Percentiles rank a stretch among this genome's conserved stretches.
Conservation (phyloP, 257 asterid genomes). For the Orobanche coerulescens region DNA sequence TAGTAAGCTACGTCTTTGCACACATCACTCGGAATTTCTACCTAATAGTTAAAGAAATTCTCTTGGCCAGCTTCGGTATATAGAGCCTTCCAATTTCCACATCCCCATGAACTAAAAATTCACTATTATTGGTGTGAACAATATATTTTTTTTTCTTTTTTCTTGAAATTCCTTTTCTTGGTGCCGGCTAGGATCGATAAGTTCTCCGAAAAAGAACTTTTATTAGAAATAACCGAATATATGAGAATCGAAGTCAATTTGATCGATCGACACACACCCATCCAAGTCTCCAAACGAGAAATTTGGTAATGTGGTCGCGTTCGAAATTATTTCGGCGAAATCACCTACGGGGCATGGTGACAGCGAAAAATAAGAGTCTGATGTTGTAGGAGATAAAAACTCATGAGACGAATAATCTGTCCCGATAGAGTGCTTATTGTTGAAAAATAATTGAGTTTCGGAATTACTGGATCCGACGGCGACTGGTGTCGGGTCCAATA, state of each 20-base stretch:
- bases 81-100: not conserved
- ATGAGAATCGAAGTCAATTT: constrained; percentile 27
- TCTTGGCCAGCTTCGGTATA: constrained; percentile 16
- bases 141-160: no score
- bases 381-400: constrained; percentile 37
- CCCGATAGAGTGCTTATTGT: not conserved
- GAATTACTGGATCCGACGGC: constrained; percentile 29
- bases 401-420: constrained; percentile 24
- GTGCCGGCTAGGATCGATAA: constrained; percentile 26
- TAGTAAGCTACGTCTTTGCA: no score
- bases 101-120: not conserved
- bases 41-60: constrained; percentile 13
- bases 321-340: constrained; percentile 40
- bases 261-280: constrained; percentile 32
- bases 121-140: constrained; percentile 24
- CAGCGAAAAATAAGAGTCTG: constrained; percentile 38
- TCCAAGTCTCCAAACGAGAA: constrained; percentile 35
- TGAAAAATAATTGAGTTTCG: constrained; percentile 24
- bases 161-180: not conserved
- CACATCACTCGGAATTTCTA: not conserved
- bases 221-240: constrained; percentile 27
- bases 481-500: constrained; percentile 37
- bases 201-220: not conserved
- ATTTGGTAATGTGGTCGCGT: constrained; percentile 33
- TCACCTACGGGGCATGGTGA: constrained; percentile 29